Evolutionary conservation across 768 basidiomycete genomes (phyloP).

Genomic region (Agaricus sinodeliciosus): DNA sequence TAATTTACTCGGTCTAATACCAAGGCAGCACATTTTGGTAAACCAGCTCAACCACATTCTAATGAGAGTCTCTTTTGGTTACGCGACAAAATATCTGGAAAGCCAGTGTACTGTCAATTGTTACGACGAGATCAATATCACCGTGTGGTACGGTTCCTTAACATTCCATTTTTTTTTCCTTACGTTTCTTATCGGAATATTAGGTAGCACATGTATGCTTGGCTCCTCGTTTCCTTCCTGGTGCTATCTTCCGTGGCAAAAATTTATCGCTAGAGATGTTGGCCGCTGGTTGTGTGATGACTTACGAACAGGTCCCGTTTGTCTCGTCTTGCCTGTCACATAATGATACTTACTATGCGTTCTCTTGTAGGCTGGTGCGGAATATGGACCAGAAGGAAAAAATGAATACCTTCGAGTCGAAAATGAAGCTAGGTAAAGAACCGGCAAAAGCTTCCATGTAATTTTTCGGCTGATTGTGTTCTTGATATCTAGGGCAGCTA

Average conservation of each 20-base stretch:
- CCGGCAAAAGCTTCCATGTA: background rate
- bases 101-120: constrained; percentile 64
- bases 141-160: constrained; percentile 54
- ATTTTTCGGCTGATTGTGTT: background rate
- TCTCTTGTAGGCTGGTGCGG: constrained; percentile 49
- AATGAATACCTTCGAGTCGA: constrained; percentile 59
- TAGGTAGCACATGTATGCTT: constrained; percentile 66
- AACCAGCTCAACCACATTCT: constrained; percentile 66
- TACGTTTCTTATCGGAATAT: background rate
- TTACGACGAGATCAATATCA: constrained; percentile 76
- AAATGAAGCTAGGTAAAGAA: constrained; percentile 56
- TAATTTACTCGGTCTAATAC: background rate
- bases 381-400: constrained; percentile 67
- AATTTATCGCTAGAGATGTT: constrained; percentile 70
- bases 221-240: constrained; percentile 48
- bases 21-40: constrained; percentile 81
- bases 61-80: constrained; percentile 76
- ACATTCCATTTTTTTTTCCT: background rate
- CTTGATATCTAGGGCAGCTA: constrained; percentile 37
- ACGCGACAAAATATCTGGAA: constrained; percentile 46
- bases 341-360: background rate
- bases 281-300: constrained; percentile 65
- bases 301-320: constrained; percentile 55
- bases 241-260: constrained; percentile 37
- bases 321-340: background rate